Percentiles rank a stretch among this genome's conserved stretches.
These are phyloP conservation scores for Gnaphalium uliginosum DNA, from an alignment of 129 eudicot species.

Conservation along the genomic window DNA sequence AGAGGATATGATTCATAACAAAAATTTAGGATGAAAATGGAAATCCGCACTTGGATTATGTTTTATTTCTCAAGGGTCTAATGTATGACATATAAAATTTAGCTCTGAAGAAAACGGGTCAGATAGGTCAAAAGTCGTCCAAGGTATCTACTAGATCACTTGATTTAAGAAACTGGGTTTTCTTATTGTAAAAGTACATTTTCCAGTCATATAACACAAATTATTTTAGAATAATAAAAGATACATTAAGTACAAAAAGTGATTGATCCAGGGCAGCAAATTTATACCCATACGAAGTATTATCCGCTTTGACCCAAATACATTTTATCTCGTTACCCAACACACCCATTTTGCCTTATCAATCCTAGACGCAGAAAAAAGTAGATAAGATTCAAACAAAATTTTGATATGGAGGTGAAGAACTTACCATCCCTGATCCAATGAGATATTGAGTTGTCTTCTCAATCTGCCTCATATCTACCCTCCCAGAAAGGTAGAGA, in stretches of 20 bases:
- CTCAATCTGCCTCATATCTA: slow-evolving; percentile 81
- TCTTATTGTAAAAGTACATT: neutral
- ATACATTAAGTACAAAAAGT: neutral
- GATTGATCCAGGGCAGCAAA: neutral
- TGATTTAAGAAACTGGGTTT: neutral
- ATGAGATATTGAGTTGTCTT: slow-evolving; percentile 86
- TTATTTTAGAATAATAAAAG: neutral
- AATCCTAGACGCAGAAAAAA: neutral
- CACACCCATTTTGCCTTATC: too few relatives aligned
- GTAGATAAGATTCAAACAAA: neutral
- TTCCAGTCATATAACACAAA: neutral
- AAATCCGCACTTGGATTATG: neutral
- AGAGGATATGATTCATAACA: neutral
- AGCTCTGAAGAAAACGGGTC: neutral
- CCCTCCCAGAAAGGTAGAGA: slow-evolving; percentile 78
- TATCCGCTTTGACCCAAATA: neutral
- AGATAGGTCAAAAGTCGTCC: neutral
- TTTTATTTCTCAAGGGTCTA: neutral
- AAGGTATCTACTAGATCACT: neutral
- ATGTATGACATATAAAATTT: neutral
- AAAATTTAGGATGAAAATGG: neutral
- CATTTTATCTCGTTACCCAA: too few relatives aligned
- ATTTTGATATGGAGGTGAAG: neutral
- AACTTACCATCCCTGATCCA: slow-evolving; percentile 90
- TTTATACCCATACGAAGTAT: neutral